Percentiles rank a stretch among this genome's conserved stretches.
phyloP scores from a whole-genome alignment of 1,284 basidiomycete species.

The Caloboletus inedulis region DNA sequence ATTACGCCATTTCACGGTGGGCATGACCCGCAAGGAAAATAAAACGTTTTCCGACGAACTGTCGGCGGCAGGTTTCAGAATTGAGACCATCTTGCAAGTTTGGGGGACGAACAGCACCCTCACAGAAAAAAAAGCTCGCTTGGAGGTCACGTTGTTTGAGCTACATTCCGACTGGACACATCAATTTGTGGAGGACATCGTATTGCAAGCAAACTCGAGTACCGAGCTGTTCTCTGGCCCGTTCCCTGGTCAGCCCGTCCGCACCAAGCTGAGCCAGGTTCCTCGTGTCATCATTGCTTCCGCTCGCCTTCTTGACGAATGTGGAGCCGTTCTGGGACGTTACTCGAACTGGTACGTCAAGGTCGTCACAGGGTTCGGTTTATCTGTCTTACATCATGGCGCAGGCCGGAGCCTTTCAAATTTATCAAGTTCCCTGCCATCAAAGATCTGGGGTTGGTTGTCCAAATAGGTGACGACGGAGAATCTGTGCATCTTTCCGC shows the following conservation, averaged over 20 bases:
- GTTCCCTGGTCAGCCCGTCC: slow-evolving; percentile 65
- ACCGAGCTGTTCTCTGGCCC: slow-evolving; percentile 75
- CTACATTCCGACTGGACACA: slow-evolving; percentile 59
- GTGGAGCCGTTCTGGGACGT: slow-evolving; percentile 63
- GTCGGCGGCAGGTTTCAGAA: slow-evolving; percentile 63
- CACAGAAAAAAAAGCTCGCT: slow-evolving; percentile 48
- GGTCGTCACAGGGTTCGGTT: slow-evolving; percentile 8
- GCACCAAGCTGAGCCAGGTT: slow-evolving; percentile 63
- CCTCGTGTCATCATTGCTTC: slow-evolving; percentile 73
- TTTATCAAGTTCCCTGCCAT: slow-evolving; percentile 76
- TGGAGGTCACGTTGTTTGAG: slow-evolving; percentile 73
- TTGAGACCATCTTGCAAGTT: slow-evolving; percentile 66
- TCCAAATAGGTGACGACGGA: slow-evolving; percentile 50
- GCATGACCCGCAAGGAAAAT: slow-evolving; percentile 74
- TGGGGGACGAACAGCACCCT: slow-evolving; percentile 84
- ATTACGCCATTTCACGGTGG: slow-evolving; percentile 70
- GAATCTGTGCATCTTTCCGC: slow-evolving; percentile 61
- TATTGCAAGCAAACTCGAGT: slow-evolving; percentile 70
- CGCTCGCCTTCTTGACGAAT: slow-evolving; percentile 62
- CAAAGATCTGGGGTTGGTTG: slow-evolving; percentile 54
- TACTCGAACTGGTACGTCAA: slow-evolving; percentile 69
- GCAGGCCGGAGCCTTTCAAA: slow-evolving; percentile 89
- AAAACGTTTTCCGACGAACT: slow-evolving; percentile 55
- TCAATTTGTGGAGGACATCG: slow-evolving; percentile 48
- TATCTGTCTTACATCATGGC: slow-evolving; percentile 12